A percentile compares a stretch with the other conserved stretches of the same genome.
phyloP scores from a whole-genome alignment of 192 early-diverging fungal species.

The Coemansia sp. region DNA sequence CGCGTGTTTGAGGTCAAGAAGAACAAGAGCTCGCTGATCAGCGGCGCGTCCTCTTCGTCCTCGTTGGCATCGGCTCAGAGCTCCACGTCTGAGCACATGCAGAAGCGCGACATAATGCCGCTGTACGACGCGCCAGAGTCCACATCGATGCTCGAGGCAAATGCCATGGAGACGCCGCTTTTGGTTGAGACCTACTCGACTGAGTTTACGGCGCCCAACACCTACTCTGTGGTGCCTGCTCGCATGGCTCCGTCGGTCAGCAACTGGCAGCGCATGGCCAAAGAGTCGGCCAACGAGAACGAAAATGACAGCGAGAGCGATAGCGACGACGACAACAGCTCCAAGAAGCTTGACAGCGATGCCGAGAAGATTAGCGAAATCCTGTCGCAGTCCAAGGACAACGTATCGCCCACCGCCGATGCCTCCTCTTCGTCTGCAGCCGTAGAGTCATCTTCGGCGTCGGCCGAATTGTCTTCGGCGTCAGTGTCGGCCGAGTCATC shows the following conservation, averaged over 20 bases:
- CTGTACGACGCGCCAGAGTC: conserved; percentile 17
- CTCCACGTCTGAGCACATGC: not conserved
- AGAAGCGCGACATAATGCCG: conserved; percentile 39
- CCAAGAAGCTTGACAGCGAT: conserved; percentile 11
- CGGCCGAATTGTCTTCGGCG: not conserved
- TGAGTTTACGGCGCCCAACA: not conserved
- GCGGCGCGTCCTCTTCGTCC: not conserved
- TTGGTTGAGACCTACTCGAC: not conserved
- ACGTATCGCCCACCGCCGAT: not conserved
- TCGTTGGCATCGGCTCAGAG: conserved; percentile 2
- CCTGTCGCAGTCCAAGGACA: conserved; percentile 8
- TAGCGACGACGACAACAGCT: conserved; percentile 9
- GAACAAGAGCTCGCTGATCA: conserved; percentile 26
- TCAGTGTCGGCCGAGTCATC: conserved; percentile 7
- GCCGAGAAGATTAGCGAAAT: not conserved
- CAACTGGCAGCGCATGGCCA: conserved; percentile 16
- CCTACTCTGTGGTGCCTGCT: not conserved
- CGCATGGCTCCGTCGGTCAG: conserved; percentile 7
- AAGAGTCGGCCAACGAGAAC: conserved; percentile 17
- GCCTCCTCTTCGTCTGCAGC: not conserved
- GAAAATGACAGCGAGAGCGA: conserved; percentile 20
- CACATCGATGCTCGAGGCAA: conserved; percentile 1
- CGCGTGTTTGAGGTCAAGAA: conserved; percentile 52
- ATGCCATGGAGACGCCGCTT: not conserved
- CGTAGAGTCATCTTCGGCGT: conserved; percentile 4